These are phyloP conservation scores for Theileria luwenshuni DNA, from an alignment of 169 alveolate species.

Conservation along the genomic window DNA sequence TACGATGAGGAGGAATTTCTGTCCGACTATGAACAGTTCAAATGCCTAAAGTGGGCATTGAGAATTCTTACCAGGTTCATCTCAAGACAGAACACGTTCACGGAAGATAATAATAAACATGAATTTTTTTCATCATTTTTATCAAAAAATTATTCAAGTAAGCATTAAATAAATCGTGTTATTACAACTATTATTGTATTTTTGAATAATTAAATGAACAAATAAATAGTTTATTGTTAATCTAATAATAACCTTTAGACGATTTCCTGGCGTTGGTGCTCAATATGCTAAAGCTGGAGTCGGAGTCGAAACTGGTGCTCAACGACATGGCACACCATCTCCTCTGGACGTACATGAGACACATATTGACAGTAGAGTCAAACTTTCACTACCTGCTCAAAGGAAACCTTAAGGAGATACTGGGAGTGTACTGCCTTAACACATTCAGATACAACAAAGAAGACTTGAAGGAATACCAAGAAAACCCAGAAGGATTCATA, in stretches of 20 bases:
- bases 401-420: constrained; percentile 31
- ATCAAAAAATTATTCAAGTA: constrained; percentile 42
- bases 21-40: constrained; percentile 35
- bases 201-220: too few species aligned
- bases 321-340: constrained; percentile 42
- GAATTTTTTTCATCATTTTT: constrained; percentile 22
- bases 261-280: not conserved
- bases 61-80: constrained; percentile 51
- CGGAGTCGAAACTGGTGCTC: constrained; percentile 2
- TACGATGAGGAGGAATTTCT: constrained; percentile 42
- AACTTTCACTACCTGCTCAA: constrained; percentile 32
- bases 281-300: constrained; percentile 14
- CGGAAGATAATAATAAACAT: constrained; percentile 29
- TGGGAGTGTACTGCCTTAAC: constrained; percentile 47
- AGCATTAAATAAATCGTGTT: constrained; percentile 19
- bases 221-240: not conserved
- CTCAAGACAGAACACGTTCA: constrained; percentile 38
- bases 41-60: constrained; percentile 65
- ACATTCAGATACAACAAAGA: constrained; percentile 43
- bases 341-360: constrained; percentile 57
- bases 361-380: constrained; percentile 18
- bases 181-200: too few species aligned
- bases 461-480: constrained; percentile 44
- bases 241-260: not conserved
- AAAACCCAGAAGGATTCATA: constrained; percentile 55